Evolutionary conservation across 2,329 filamentous ascomycete genomes (phyloP), one percentile per base, ranked within the genome.

Genomic region (Rutstroemia sp.): DNA sequence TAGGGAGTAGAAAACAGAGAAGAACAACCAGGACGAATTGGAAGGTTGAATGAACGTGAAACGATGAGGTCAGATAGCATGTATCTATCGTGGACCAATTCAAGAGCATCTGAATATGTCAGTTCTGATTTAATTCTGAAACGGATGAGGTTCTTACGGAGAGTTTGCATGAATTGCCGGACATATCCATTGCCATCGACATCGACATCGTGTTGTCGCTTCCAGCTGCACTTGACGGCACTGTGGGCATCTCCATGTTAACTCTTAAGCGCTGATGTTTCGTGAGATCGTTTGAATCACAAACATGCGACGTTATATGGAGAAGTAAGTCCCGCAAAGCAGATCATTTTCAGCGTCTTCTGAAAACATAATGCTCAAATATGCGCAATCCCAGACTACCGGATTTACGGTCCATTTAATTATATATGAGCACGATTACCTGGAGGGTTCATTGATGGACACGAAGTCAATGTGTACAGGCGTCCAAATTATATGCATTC

Each of bases 71-170:
- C 4, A 65, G 57, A 48, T 65, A 64, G 45, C 63, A 65, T 6
- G 59, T 56, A 23, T 65, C 59, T 48, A 64, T 60, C 14, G 61
- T 65, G 17, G 58, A 49, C 62, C 61, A 65, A 39, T 65, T 65
- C 3, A 64, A 53, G 6, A 64, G 61, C 63, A 65, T 65, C 64
- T 66, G 3, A 12, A 37, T 44, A 21, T 17, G 34, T 47, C 10
- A 21, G n/a, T 16, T n/a, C 7, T 17, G 2, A 8, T 6, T 9
- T 6, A 41, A 3, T 34, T 34, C 9, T 34, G 30, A 34, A 34
- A 12, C 9, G 30, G 19, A 3, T 8, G 23, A 19, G 17, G 6
- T 17, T 37, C 61, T 59, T 56, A 66, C 61, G 7, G 59, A 65
- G 16, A 65, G 48, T 49, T 60, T 63, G 27, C 63, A 64, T 5